Evolutionary conservation across 169 alveolate genomes (phyloP).

Genomic region (Cryptosporidium tyzzeri): DNA sequence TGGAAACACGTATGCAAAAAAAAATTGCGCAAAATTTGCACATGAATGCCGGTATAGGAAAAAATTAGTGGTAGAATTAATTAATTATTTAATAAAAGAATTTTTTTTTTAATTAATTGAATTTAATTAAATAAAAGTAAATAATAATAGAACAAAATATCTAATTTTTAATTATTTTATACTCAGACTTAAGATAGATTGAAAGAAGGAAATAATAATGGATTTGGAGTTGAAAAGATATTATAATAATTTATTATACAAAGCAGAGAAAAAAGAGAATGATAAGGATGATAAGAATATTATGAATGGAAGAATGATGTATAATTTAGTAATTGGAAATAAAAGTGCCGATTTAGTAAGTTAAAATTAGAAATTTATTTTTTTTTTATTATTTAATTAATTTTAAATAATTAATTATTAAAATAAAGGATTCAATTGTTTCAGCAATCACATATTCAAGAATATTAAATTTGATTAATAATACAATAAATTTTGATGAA

Average conservation of each 20-base stretch:
- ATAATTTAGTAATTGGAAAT: conserved; percentile 44
- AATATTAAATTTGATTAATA: conserved; percentile 7
- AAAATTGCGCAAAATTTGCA: conserved; percentile 11
- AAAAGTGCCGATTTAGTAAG: conserved; percentile 65
- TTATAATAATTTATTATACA: not conserved
- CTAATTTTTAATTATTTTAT: too few relatives aligned
- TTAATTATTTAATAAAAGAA: not conserved
- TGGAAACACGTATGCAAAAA: not conserved
- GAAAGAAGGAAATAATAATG: not conserved
- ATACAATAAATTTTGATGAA: conserved; percentile 10
- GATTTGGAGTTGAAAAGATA: conserved; percentile 8
- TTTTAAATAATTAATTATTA: not conserved
- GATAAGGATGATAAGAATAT: not conserved
- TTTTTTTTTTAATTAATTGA: not conserved
- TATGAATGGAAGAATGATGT: not conserved
- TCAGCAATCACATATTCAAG: conserved; percentile 59
- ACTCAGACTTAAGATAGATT: too few relatives aligned
- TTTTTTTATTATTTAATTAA: too few relatives aligned
- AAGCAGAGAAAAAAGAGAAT: conserved; percentile 1
- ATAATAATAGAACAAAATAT: not conserved
- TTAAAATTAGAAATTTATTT: not conserved
- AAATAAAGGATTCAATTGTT: conserved; percentile 44
- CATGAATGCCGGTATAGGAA: conserved; percentile 3
- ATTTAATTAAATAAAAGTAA: not conserved
- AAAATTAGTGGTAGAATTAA: not conserved